Conservation (phyloP, 225 moss, liverwort and hornwort genomes). For the Sphagnum tenellum region DNA sequence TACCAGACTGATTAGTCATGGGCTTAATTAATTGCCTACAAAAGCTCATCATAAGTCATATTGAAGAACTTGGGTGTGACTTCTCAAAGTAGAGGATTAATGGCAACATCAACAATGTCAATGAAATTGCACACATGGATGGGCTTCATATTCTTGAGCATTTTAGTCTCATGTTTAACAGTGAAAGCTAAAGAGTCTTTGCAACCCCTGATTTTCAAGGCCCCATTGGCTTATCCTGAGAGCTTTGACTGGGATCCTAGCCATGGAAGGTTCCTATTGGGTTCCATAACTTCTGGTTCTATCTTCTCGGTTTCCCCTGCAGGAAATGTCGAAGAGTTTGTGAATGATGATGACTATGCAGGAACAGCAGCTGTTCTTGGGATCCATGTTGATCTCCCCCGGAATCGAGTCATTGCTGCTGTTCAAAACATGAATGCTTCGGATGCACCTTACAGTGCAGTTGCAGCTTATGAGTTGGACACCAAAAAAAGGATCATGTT, state of each 20-base stretch:
- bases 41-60: no score
- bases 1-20: no score
- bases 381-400: slow-evolving; percentile 39
- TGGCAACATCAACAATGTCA: no score
- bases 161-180: neutral
- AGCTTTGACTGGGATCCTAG: slow-evolving; percentile 65
- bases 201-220: slow-evolving; percentile 15
- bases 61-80: no score
- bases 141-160: no score
- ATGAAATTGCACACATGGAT: no score
- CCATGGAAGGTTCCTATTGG: slow-evolving; percentile 51
- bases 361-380: slow-evolving; percentile 28
- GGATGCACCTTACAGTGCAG: slow-evolving; percentile 8
- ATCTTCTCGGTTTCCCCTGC: slow-evolving; percentile 29
- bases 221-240: slow-evolving; percentile 48
- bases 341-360: slow-evolving; percentile 42
- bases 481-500: slow-evolving; percentile 45
- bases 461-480: slow-evolving; percentile 74
- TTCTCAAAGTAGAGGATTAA: no score
- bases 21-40: no score
- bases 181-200: slow-evolving; percentile 2
- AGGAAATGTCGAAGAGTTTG: slow-evolving; percentile 42
- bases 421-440: slow-evolving; percentile 14
- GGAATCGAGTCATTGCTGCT: slow-evolving; percentile 43
- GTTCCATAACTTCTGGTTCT: slow-evolving; percentile 29